These are phyloP conservation scores for Epithele typhae DNA, from an alignment of 768 basidiomycete genomes.

Conservation along the genomic window DNA sequence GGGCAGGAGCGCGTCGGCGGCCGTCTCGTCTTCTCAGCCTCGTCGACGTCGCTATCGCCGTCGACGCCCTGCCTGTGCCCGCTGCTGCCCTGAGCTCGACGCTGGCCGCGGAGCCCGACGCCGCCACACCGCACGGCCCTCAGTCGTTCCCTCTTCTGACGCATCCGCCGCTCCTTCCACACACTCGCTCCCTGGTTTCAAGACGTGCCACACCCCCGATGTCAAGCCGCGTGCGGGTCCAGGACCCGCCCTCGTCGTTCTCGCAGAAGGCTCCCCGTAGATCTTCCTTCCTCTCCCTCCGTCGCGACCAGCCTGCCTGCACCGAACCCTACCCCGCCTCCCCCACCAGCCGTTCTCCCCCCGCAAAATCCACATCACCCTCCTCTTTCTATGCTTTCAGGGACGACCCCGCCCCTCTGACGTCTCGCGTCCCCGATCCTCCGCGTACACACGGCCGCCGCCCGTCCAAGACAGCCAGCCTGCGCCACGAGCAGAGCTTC, in stretches of 20 bases:
- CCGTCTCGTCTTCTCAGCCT: conserved; percentile 1
- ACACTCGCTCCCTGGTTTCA: conserved; percentile 12
- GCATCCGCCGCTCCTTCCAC: conserved; percentile 17
- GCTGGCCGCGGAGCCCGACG: no score
- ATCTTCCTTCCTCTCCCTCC: conserved; percentile 53
- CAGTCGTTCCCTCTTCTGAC: not conserved
- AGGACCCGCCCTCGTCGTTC: conserved; percentile 10
- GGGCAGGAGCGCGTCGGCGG: no score
- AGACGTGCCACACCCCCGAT: conserved; percentile 11
- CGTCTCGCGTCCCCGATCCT: no score
- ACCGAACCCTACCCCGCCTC: not conserved
- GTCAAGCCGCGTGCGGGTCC: conserved; percentile 9
- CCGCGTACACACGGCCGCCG: conserved; percentile 13
- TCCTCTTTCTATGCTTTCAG: conserved; percentile 17
- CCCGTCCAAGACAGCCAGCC: conserved; percentile 17
- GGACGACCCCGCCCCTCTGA: conserved; percentile 15
- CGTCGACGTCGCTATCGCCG: conserved; percentile 17
- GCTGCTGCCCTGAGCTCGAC: no score
- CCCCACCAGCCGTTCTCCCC: conserved; percentile 7
- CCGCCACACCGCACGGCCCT: no score
- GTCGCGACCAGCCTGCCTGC: conserved; percentile 15
- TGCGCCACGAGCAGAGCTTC: conserved; percentile 12
- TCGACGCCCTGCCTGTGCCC: no score
- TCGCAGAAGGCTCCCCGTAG: conserved; percentile 47
- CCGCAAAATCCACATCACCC: conserved; percentile 15